Evolutionary conservation across 1,139 yeast genomes (phyloP).

Genomic region (Magnusiomyces magnusii): DNA sequence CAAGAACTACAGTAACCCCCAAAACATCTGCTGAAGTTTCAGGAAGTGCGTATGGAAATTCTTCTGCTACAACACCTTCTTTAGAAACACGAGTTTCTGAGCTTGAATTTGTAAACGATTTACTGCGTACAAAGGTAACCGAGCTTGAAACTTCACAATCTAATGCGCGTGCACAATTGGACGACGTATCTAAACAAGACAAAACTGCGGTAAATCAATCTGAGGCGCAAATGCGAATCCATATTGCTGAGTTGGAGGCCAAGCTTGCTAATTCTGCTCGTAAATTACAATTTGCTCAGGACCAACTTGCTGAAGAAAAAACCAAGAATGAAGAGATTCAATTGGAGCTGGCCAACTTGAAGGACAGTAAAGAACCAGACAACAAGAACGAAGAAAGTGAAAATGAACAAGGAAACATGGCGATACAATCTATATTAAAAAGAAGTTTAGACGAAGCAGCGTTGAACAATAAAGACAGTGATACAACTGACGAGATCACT

Average conservation of each 20-base stretch:
- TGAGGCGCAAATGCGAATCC: constrained; percentile 17
- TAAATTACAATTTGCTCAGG: not conserved
- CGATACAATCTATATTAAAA: not conserved
- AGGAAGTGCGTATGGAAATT: not conserved
- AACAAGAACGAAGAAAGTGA: not conserved
- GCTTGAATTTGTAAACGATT: constrained; percentile 79
- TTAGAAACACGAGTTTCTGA: constrained; percentile 44
- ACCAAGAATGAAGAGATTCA: not conserved
- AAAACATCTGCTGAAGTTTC: not conserved
- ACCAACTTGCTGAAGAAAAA: not conserved
- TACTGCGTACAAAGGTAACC: constrained; percentile 70
- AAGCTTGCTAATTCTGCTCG: not conserved
- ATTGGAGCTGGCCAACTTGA: not conserved
- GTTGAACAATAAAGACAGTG: too few relatives aligned
- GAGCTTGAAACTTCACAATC: constrained; percentile 72
- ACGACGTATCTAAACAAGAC: constrained; percentile 25
- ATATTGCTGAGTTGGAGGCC: constrained; percentile 13
- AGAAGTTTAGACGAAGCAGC: not conserved
- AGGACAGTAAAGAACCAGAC: not conserved
- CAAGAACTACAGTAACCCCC: not conserved
- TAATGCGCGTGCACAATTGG: constrained; percentile 38
- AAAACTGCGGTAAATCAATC: constrained; percentile 21
- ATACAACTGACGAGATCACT: too few relatives aligned
- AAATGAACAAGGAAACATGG: not conserved
- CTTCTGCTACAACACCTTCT: not conserved